Evolutionary conservation across 768 basidiomycete species (phyloP), one percentile per base, ranked within the genome.

Genomic region (Phylloporus arenicola): DNA sequence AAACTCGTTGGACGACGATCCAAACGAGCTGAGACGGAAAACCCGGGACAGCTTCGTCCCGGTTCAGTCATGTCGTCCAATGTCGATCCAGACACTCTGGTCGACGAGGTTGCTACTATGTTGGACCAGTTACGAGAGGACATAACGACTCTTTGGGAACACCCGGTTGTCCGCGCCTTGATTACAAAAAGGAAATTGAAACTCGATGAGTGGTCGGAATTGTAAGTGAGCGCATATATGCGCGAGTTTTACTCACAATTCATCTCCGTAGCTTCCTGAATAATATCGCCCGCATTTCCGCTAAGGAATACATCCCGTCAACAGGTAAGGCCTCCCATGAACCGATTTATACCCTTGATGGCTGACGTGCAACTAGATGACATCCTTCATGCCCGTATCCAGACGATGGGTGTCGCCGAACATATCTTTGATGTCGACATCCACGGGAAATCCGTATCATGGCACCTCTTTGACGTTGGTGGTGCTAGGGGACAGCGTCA

Each of bases 131-230:
- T 73, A 44, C 77, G 78, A 57, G 76, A 80, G 16, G 88, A 91
- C 61, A 80, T 91, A 61, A 72, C 75, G 50, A 75, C 81, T 48
- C 74, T 92, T 19, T 92, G 89, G 88, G 71, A 74, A 42, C 83
- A 88, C 55, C 78, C 83, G 0, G 75, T 78, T 9, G 89, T 92
- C 46, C 80, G 78, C 60, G 79, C 75, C 24, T 68, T 91, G 65
- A 82, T 89, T 41, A 71, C 72, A 19, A 82, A 78, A 60, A 75
- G 88, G 50, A 81, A 82, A 51, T 68, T 92, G 43, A 84, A 86
- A 60, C 72, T 92, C 45, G 88, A 92, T 56, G 89, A 92, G 65
- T 90, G 88, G 84, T 82, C 87, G 12, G 89, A 91, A 70, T 92
- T 87, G 89, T 92, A 63, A 67, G 89, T 38, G 12, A 9, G 38